phyloP scores from a whole-genome alignment of 306 rosid species.

The Fagus sylvatica region DNA sequence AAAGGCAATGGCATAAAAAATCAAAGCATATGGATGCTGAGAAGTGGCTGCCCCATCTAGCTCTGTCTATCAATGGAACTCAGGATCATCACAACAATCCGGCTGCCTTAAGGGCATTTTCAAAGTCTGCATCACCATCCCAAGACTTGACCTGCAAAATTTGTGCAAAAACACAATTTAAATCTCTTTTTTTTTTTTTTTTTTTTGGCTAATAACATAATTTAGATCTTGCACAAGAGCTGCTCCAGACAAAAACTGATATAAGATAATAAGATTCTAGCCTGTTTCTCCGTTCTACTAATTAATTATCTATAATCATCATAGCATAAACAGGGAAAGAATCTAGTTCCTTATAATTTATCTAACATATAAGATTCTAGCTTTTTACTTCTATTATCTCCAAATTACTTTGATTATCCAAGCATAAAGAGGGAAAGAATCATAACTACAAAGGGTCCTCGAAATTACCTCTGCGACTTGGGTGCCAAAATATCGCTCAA shows the following conservation, averaged over 20 bases:
- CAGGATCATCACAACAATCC: conserved; percentile 45
- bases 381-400: too few species aligned
- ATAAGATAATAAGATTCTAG: background rate
- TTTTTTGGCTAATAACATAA: too few species aligned
- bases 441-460: background rate
- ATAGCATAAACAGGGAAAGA: too few species aligned
- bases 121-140: conserved; percentile 44
- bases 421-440: background rate
- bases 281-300: too few species aligned
- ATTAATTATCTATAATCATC: too few species aligned
- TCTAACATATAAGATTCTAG: too few species aligned
- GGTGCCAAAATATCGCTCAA: conserved; percentile 50
- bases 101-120: conserved; percentile 59
- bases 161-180: too few species aligned
- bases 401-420: background rate
- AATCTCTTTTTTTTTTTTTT: too few species aligned
- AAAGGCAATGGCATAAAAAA: too few species aligned
- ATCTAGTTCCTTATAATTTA: too few species aligned
- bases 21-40: background rate
- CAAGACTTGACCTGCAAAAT: conserved; percentile 25
- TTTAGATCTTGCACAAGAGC: background rate
- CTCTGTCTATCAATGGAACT: background rate
- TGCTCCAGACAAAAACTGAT: background rate
- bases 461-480: conserved; percentile 43
- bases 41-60: background rate